These are phyloP conservation scores for Hanseniaspora meyeri DNA, from an alignment of 805 yeast genomes.

Conservation along the genomic window DNA sequence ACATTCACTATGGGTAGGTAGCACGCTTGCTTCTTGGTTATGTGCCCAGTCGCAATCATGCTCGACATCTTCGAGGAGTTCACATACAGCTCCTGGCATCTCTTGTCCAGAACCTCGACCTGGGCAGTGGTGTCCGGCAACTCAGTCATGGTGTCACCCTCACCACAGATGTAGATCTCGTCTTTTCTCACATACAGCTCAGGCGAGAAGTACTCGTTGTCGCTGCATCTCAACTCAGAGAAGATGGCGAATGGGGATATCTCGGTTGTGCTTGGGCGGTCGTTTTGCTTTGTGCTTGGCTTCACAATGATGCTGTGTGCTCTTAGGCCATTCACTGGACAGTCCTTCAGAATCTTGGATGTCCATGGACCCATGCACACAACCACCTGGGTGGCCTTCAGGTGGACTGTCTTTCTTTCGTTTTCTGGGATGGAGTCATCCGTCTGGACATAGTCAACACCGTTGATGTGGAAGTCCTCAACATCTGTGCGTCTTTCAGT, in stretches of 20 bases:
- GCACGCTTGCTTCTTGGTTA: slow-evolving; percentile 82
- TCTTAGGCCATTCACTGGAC: slow-evolving; percentile 86
- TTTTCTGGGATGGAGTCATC: slow-evolving; percentile 26
- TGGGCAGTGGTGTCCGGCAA: slow-evolving; percentile 91
- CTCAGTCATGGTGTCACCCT: slow-evolving; percentile 81
- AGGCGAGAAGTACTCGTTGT: slow-evolving; percentile 65
- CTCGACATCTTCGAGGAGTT: slow-evolving; percentile 69
- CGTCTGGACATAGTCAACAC: slow-evolving; percentile 23
- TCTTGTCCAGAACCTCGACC: slow-evolving; percentile 73
- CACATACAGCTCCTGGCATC: slow-evolving; percentile 76
- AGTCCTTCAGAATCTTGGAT: slow-evolving; percentile 72
- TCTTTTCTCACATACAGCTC: slow-evolving; percentile 91
- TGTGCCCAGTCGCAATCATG: slow-evolving; percentile 57
- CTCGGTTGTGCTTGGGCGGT: slow-evolving; percentile 32
- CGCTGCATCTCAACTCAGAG: slow-evolving; percentile 73
- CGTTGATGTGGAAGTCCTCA: slow-evolving; percentile 5
- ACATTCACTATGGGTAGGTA: slow-evolving; percentile 89
- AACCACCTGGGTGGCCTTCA: slow-evolving; percentile 65
- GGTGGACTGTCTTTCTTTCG: slow-evolving; percentile 31
- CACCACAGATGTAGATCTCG: slow-evolving; percentile 95
- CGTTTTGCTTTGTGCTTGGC: slow-evolving; percentile 36
- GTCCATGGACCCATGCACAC: slow-evolving; percentile 96
- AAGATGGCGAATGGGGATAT: slow-evolving; percentile 92
- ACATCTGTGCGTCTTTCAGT: slow-evolving; percentile 6
- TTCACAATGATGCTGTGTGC: slow-evolving; percentile 91